Evolutionary conservation across 768 basidiomycete species (phyloP).

Genomic region (Stropharia rugosoannulata): DNA sequence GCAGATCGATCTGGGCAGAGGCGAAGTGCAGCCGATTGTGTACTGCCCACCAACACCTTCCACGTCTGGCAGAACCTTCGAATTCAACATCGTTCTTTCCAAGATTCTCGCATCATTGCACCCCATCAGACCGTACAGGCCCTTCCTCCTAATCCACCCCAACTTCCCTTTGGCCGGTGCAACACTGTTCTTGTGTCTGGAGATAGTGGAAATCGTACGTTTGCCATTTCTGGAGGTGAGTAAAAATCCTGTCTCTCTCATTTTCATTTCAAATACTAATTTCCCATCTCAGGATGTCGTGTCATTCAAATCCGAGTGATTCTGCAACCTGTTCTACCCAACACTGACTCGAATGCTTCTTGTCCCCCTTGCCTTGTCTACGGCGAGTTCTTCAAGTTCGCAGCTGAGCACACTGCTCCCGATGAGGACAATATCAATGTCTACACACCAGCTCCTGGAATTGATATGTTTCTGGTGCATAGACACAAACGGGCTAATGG

Average conservation of each 20-base stretch:
- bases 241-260: no score
- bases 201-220: neutral
- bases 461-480: neutral
- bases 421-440: constrained; percentile 17
- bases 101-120: constrained; percentile 7
- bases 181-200: constrained; percentile 11
- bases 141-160: constrained; percentile 2
- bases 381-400: neutral
- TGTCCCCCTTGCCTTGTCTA: neutral
- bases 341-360: neutral
- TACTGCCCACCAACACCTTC: constrained; percentile 15
- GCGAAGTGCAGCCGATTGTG: neutral
- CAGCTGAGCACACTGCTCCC: neutral
- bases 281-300: neutral
- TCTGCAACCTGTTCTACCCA: neutral
- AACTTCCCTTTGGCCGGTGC: constrained; percentile 14
- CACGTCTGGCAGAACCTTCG: constrained; percentile 19
- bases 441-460: constrained; percentile 46
- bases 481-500: neutral
- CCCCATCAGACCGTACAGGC: constrained; percentile 16
- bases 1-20: neutral
- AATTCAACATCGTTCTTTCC: constrained; percentile 16
- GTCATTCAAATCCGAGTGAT: neutral
- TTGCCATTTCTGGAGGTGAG: neutral
- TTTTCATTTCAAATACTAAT: neutral